Base-by-base conservation (phyloP, 352 stramenopile species). In the Phytopythium vexans region DNA sequence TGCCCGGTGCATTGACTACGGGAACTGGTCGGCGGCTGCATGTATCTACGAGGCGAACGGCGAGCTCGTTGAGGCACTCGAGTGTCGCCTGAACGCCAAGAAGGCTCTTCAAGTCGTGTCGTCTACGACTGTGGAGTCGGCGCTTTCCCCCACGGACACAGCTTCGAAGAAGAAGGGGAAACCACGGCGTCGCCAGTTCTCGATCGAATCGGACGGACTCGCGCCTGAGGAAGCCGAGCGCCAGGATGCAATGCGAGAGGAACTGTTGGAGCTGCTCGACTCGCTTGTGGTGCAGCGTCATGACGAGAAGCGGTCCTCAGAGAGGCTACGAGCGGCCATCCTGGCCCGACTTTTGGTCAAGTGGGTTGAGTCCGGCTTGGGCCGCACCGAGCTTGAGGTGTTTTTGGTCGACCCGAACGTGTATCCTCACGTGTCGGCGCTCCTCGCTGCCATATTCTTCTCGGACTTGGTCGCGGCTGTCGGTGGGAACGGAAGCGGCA, bases 31-130 rank as follows among this genome's bases (percentile, higher is more conserved):
- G 16, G 85, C 82, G 0, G 85, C 85, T 0, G 85, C 85, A 1
- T 79, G 69, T 49, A 68, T 93, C 15, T 92, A 92, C 39, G 75
- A 95, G 70, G 82, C 70, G 3, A 77, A 95, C 21, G 82, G 74
- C 9, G 85, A 92, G 52, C 60, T 90, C 2, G 79, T 95, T 1
- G 81, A 95, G 55, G 85, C 85, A 5, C 68, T 95, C n/a, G 85
- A 95, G 56, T 90, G 82, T 52, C 75, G 84, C 1, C 54, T 95
- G 34, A 84, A 89, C 42, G 75, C 71, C 9, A 82, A 93, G 46
- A 82, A 83, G 6, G 58, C 64, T 12, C 60, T 54, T 2, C 64
- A 41, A 14, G 61, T 37, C n/a, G 46, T 21, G 33, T 54, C 42
- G 16, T 36, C 12, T 11, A 15, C 34, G 1, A 49, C 52, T 1